Evolutionary conservation across 176 grass and related monocot species (phyloP), one percentile per base, ranked within the genome.

Genomic region (Elymus sibiricus): DNA sequence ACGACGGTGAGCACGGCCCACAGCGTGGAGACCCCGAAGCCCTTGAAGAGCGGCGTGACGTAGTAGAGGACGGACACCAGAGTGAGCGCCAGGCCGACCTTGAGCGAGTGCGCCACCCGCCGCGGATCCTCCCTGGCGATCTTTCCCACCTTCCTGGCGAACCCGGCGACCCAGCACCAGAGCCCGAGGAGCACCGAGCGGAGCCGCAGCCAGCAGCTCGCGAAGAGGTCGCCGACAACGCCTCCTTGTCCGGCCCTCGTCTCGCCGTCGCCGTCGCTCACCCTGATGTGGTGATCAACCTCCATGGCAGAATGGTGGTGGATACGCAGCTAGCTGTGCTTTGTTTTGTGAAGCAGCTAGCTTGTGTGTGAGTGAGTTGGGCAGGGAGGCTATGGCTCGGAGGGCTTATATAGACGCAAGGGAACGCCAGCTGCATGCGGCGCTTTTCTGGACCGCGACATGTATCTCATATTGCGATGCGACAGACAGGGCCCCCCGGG

Each of bases 1-100:
- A 92, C 96, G 46, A 95, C 96, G 34, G 93, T 95, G 59, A 98
- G 79, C 34, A 98, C 96, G 1, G 96, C 96, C 93, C 93, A 95
- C 6, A 98, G 37, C 66, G 90, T 82, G 35, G 96, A 90, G 4
- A 81, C 84, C 0, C 93, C 90, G 64, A 95, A 95, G 29, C 96
- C 83, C 2, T 81, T 64, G 87, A 85, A 95, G 7, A 95, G 90
- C 10, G 93, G 86, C 10, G 91, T 92, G 38, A 95, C 81, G 47
- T 92, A 98, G 88, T 98, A 98, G 35, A 93, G 64, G 73, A 85
- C 53, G 43, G 96, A 98, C 38, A 94, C 88, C 7, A 95, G 49
- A 5, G 96, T 95, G 31, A 98, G 93, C 13, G 96, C 88, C 51
- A 98, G 59, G 21, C 96, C 96, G 6, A 94, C 96, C 76, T 98